phyloP scores from a whole-genome alignment of 2,329 filamentous ascomycete species.

The Falciphora oryzae region DNA sequence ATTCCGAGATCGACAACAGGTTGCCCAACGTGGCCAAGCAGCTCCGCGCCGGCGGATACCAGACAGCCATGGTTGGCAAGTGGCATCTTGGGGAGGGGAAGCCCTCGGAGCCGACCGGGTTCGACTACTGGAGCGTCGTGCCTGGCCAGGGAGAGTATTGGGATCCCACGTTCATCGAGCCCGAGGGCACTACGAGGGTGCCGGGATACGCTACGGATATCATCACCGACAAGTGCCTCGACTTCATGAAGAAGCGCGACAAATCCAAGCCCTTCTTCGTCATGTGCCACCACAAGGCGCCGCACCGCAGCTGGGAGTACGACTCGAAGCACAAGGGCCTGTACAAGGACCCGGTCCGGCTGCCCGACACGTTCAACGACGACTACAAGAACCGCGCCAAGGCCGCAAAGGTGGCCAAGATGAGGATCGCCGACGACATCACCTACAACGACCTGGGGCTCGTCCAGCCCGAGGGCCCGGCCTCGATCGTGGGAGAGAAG shows the following conservation, averaged over 20 bases:
- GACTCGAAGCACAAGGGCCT: slow-evolving; percentile 41
- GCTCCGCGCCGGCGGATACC: slow-evolving; percentile 39
- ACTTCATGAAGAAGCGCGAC: slow-evolving; percentile 30
- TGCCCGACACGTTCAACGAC: slow-evolving; percentile 47
- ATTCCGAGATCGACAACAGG: slow-evolving; percentile 42
- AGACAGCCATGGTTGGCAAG: slow-evolving; percentile 48
- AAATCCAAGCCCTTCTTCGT: slow-evolving; percentile 42
- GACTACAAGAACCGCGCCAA: slow-evolving; percentile 48
- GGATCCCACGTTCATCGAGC: slow-evolving; percentile 43
- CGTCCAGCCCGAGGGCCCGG: slow-evolving; percentile 42
- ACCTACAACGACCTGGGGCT: slow-evolving; percentile 47
- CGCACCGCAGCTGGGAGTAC: slow-evolving; percentile 47
- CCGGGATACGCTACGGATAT: slow-evolving; percentile 45
- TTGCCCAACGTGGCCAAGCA: slow-evolving; percentile 47
- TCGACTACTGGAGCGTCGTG: slow-evolving; percentile 46
- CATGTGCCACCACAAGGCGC: slow-evolving; percentile 53
- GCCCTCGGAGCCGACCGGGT: slow-evolving; percentile 40
- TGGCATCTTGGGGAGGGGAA: slow-evolving; percentile 47
- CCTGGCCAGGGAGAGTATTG: slow-evolving; percentile 47
- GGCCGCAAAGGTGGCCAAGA: slow-evolving; percentile 44
- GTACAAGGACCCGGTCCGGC: slow-evolving; percentile 38
- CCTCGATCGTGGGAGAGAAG: slow-evolving; percentile 30
- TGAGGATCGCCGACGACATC: slow-evolving; percentile 44
- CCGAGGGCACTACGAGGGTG: slow-evolving; percentile 23
- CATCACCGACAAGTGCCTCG: slow-evolving; percentile 43